Evolutionary conservation across 2,329 filamentous ascomycete genomes (phyloP), one percentile per base, ranked within the genome.

Genomic region (Fusarium sp.): DNA sequence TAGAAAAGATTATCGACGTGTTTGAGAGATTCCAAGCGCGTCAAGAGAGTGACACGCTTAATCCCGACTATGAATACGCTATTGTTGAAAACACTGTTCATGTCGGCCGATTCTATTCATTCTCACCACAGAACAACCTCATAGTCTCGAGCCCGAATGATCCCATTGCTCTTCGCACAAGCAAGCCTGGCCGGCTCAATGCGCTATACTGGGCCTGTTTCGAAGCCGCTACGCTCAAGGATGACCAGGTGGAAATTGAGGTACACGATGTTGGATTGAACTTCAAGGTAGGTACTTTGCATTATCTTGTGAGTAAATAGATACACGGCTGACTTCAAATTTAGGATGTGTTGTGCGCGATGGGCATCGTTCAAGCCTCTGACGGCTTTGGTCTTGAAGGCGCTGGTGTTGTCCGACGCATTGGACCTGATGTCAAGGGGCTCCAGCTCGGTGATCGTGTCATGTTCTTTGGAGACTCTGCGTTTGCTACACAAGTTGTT

Each of bases 331-430:
- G 43, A n/a, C 51, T 27, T 55, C 10, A 12, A 47, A 10, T 34
- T 80, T 68, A 76, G 47, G 84, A 86, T 62, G 74, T 84, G 15
- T 71, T 84, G 15, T 72, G 78, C 11, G 79, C 81, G 6, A 70
- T 78, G 39, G 77, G 79, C 13, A 73, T 77, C 28, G 61, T 79
- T 3, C 61, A 71, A 8, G 67, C 68, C 3, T 62, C 62, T 34
- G 57, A 68, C 16, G 68, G 67, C 1, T 68, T 77, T 18, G 77
- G 76, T 3, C 62, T 78, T 4, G 81, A 82, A 39, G 73, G 62
- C 1, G 58, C 76, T 6, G 80, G 80, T 7, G 30, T 73, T n/a
- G 76, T 79, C 10, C 70, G 71, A n/a, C 73, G 73, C 0, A 73
- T 81, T 9, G 76, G 77, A 4, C 61, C 80, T 0, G 44, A 64